Base-by-base conservation (phyloP, 106 monocot genomes). In the Acorus gramineus region DNA sequence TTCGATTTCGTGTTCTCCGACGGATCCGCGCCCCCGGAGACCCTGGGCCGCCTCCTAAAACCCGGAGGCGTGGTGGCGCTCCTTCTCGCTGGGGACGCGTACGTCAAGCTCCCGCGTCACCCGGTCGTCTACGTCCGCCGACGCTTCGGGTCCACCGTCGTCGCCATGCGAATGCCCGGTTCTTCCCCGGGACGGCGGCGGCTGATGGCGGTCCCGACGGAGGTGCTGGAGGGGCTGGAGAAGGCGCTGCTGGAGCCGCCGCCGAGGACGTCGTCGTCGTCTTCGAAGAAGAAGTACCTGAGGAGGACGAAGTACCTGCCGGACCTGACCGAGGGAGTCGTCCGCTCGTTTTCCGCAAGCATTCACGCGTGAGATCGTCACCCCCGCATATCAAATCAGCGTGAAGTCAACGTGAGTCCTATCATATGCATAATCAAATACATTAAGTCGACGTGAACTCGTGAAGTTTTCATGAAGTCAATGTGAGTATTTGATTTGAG, bases 171-270 rank as follows among this genome's bases (percentile, higher is more conserved):
- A 64, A 85, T 82, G 67, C 56, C 66, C 61, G 47, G 52, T 28
- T 28, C 28, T 28, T 28, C 50, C 1, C 46, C 2, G 50, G 50
- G 3, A 44, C n/a, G 57, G 4, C 59, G 87, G 69, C 70, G 81
- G 61, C 77, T 86, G 3, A 12, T 87, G 43, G 51, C 71, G 6
- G 65, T 85, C 8, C 74, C 74, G 56, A 80, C 80, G 64, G 75
- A 76, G 11, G 81, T 73, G 7, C 60, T 87, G 46, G 72, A 64
- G 43, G 68, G 64, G 43, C 82, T 87, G 3, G 92, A 92, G 55
- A 82, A 78, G 46, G 82, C 68, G 52, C 73, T 78, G 3, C 79
- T 87, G 6, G 84, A 92, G 63, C 87, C 87, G 44, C n/a, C n/a
- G n/a, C 87, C 84, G 6, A 8, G 50, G 62, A 42, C 55, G 42